phyloP scores from a whole-genome alignment of 1,284 basidiomycete species.

The Chalciporus sp. region DNA sequence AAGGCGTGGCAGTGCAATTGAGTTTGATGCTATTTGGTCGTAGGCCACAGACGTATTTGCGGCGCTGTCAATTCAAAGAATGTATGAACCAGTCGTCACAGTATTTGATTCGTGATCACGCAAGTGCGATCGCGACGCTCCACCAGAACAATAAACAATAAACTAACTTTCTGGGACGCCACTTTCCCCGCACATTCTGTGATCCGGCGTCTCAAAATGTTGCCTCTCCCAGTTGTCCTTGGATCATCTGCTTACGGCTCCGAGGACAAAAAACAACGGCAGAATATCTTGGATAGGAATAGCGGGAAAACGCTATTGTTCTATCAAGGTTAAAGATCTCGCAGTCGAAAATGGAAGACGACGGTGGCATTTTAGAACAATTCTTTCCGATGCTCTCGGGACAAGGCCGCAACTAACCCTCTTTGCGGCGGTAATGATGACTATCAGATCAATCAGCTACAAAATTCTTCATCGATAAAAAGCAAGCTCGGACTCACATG shows the following conservation, averaged over 20 bases:
- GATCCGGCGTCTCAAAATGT: background rate
- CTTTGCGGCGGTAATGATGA: background rate
- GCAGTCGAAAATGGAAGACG: conserved; percentile 22
- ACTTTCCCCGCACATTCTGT: background rate
- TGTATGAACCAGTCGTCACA: background rate
- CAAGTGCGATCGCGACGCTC: background rate
- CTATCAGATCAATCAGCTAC: background rate
- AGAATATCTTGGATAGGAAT: conserved; percentile 3
- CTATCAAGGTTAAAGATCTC: conserved; percentile 9
- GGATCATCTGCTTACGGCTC: background rate
- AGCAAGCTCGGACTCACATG: background rate
- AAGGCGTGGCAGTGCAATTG: background rate
- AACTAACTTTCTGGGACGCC: background rate
- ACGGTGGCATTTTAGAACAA: conserved; percentile 1
- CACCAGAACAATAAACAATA: background rate
- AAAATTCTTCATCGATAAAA: background rate
- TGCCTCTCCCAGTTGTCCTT: background rate
- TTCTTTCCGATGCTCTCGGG: no score
- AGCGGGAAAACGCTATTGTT: conserved; percentile 9
- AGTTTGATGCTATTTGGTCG: conserved; percentile 14
- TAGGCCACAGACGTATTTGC: background rate
- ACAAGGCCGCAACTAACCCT: no score
- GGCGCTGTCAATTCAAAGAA: background rate
- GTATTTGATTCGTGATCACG: no score
- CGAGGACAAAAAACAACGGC: conserved; percentile 6